Conservation (phyloP, 306 rosid species). For the Canavalia gladiata region DNA sequence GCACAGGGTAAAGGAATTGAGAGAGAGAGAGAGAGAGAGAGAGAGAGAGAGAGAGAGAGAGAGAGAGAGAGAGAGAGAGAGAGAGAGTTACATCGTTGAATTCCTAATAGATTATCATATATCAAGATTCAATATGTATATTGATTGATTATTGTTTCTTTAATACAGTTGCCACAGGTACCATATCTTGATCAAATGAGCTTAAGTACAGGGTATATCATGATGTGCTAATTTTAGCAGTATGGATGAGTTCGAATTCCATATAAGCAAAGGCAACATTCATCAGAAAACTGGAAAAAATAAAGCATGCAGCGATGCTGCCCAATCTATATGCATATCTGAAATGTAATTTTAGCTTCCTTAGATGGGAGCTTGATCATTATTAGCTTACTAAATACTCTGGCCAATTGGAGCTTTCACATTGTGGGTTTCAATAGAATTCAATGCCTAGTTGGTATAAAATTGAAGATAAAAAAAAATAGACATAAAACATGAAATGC, state of each 20-base stretch:
- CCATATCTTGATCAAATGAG: neutral
- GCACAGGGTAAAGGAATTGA: constrained; percentile 35
- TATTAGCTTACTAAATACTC: neutral
- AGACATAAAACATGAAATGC: neutral
- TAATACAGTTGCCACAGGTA: constrained; percentile 10
- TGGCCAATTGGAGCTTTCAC: neutral
- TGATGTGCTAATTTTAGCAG: neutral
- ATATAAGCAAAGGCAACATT: constrained; percentile 17
- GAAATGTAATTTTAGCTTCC: constrained; percentile 3
- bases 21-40: constrained; percentile 20
- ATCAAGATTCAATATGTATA: constrained; percentile 10
- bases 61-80: neutral
- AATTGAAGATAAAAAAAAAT: neutral
- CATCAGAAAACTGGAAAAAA: neutral
- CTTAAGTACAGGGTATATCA: neutral
- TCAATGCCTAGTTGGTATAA: neutral
- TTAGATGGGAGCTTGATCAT: neutral
- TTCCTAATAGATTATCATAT: neutral
- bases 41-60: constrained; percentile 20
- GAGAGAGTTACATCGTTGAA: neutral
- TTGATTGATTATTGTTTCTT: neutral
- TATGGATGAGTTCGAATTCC: neutral
- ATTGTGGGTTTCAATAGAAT: constrained; percentile 4
- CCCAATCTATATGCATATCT: constrained; percentile 28
- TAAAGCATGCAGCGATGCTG: constrained; percentile 21